These are phyloP conservation scores for Fusarium liriodendri DNA, from an alignment of 2,329 filamentous ascomycete genomes.

Conservation along the genomic window DNA sequence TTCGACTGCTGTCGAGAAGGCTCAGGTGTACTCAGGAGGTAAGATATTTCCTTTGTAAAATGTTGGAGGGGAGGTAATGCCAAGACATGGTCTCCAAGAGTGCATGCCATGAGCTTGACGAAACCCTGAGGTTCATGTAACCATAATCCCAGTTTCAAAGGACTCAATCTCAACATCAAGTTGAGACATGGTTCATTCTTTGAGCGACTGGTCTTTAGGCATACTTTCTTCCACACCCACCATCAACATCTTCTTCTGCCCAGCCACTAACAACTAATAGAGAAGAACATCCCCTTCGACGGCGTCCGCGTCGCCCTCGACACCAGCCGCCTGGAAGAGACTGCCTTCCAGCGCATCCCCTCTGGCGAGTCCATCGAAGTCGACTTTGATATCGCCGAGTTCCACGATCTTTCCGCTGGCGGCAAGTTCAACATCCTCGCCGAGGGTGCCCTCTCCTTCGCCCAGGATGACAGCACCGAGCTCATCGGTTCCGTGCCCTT, in stretches of 20 bases:
- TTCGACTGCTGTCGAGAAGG: conserved; percentile 64
- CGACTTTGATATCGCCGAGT: conserved; percentile 66
- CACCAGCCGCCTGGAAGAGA: conserved; percentile 56
- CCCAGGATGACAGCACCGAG: conserved; percentile 61
- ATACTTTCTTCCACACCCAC: too few species aligned
- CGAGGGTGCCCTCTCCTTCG: conserved; percentile 66
- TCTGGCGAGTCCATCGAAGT: conserved; percentile 62
- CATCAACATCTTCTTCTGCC: neutral
- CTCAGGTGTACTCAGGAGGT: conserved; percentile 60
- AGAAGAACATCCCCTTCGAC: conserved; percentile 59
- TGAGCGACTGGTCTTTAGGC: neutral
- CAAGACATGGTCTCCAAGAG: neutral
- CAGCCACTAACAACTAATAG: conserved; percentile 26
- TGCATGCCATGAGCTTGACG: neutral
- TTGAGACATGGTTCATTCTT: neutral
- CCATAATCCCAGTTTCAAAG: neutral
- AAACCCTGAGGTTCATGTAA: neutral
- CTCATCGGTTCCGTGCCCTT: conserved; percentile 67
- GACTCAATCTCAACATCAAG: neutral
- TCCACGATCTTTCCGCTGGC: conserved; percentile 62
- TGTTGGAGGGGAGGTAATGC: neutral
- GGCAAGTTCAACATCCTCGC: conserved; percentile 68
- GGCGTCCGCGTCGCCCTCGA: conserved; percentile 64
- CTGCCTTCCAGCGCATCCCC: conserved; percentile 62
- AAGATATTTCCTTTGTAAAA: conserved; percentile 6